Base-by-base conservation (phyloP, 805 yeast species). In the Metschnikowia gruessii region DNA sequence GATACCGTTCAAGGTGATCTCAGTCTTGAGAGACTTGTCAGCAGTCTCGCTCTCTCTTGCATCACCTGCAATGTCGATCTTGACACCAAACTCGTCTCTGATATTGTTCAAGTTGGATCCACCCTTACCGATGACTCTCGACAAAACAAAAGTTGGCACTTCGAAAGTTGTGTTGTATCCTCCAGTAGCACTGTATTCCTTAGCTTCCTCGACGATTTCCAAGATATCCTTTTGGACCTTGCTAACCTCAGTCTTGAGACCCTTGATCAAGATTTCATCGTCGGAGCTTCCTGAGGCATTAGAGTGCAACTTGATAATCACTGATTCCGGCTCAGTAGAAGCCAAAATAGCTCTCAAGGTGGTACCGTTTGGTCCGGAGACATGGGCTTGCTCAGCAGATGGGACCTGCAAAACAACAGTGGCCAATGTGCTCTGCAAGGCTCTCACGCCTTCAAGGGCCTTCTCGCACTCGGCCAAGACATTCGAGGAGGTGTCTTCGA, bases 41-140 rank as follows among this genome's bases (percentile, higher is more conserved):
- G 45, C 57, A 12, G 55, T 53, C 24, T 59, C 61, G 30, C 64
- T 66, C 22, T 65, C 59, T 36, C 70, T 76, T 12, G 69, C 71
- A 19, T 49, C 52, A 40, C 79, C 83, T 42, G 79, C 80, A 44
- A 89, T 82, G 59, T 91, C 96, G 51, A 94, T 76, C 55, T 77
- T 78, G 54, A 87, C 88, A 40, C 83, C 88, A 58, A 74, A 88
- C 59, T 86, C 85, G 9, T 85, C 87, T 52, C 85, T 77, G 50
- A 89, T 64, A 41, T 79, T 71, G 55, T 80, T 79, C 60, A 94
- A 69, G 61, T 82, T 81, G 36, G 87, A 70, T 46, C 99, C 99
- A 50, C 81, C 86, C 62, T 85, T 86, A 55, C 99, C 99, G 65
- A 94, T 89, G 44, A 95, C 74, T 67, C 94, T 82, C 24, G 94